Conservation (phyloP, 2,329 filamentous ascomycete species). For the Fusarium nisikadoi region DNA sequence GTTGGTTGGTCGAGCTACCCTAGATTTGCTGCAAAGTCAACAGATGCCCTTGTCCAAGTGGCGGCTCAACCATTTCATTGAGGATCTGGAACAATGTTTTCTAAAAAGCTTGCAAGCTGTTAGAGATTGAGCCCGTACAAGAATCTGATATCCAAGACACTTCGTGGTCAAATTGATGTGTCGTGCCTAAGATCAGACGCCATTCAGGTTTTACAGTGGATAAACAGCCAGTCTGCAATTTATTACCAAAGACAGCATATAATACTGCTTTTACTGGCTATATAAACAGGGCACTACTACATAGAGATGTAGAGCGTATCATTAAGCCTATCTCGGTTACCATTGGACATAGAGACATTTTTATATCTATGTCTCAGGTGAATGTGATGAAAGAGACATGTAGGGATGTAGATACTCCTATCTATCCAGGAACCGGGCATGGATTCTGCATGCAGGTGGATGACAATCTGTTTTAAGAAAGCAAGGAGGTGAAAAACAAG, state of each 20-base stretch:
- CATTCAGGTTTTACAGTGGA: too few species aligned
- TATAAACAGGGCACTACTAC: neutral
- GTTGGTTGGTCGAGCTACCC: too few species aligned
- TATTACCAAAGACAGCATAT: neutral
- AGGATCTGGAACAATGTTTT: too few species aligned
- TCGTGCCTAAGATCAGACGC: too few species aligned
- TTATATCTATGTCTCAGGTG: accelerated
- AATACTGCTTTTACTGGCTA: neutral
- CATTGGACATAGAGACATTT: accelerated
- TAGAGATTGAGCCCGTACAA: too few species aligned
- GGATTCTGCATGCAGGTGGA: neutral
- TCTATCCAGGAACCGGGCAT: neutral
- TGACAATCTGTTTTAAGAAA: neutral
- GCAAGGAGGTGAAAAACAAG: neutral
- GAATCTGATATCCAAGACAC: too few species aligned
- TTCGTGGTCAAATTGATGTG: too few species aligned
- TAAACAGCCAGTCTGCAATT: neutral
- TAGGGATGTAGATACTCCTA: accelerated
- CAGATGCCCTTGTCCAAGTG: too few species aligned
- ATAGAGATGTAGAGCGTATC: accelerated
- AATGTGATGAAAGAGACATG: neutral
- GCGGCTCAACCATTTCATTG: too few species aligned
- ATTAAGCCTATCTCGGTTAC: accelerated
- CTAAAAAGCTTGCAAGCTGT: too few species aligned
- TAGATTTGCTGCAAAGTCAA: too few species aligned